Conservation (phyloP, 2,329 filamentous ascomycete species). For the Dendryphion nanum region DNA sequence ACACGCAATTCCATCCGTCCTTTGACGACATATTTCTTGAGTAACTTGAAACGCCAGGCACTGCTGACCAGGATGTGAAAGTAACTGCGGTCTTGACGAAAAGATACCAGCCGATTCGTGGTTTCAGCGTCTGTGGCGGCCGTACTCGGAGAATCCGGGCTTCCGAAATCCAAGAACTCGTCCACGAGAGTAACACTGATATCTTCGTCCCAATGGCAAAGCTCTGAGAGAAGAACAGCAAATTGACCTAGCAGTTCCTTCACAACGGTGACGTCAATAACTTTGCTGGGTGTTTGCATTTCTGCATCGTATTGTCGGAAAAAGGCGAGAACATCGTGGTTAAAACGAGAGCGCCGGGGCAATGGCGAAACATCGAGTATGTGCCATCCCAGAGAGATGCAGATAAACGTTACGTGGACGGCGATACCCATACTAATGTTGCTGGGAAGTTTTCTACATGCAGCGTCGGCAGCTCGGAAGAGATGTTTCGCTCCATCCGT, state of each 20-base stretch:
- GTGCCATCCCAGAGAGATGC: conserved; percentile 23
- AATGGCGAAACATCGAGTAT: conserved; percentile 12
- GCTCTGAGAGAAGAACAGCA: conserved; percentile 18
- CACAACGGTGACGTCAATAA: conserved; percentile 21
- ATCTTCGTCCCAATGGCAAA: conserved; percentile 26
- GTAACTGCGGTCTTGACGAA: conserved; percentile 28
- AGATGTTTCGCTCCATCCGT: conserved; percentile 24
- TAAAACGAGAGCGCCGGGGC: conserved; percentile 19
- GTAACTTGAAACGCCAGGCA: conserved; percentile 68
- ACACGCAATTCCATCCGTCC: conserved; percentile 90
- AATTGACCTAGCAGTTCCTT: conserved; percentile 25
- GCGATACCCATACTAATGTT: conserved; percentile 18
- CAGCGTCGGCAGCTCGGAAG: conserved; percentile 18
- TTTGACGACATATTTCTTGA: conserved; percentile 73
- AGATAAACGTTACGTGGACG: conserved; percentile 13
- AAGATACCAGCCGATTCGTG: conserved; percentile 8
- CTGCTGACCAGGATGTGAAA: conserved; percentile 54
- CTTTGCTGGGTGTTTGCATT: conserved; percentile 26
- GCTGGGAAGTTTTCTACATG: conserved; percentile 18
- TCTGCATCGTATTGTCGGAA: conserved; percentile 28
- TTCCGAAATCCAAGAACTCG: conserved; percentile 21
- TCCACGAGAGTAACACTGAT: conserved; percentile 24
- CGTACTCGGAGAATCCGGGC: conserved; percentile 21
- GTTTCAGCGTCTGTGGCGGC: conserved; percentile 6
- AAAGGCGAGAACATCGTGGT: conserved; percentile 18